Base-by-base conservation (phyloP, 129 eudicot genomes). In the Oenanthe sinensis region DNA sequence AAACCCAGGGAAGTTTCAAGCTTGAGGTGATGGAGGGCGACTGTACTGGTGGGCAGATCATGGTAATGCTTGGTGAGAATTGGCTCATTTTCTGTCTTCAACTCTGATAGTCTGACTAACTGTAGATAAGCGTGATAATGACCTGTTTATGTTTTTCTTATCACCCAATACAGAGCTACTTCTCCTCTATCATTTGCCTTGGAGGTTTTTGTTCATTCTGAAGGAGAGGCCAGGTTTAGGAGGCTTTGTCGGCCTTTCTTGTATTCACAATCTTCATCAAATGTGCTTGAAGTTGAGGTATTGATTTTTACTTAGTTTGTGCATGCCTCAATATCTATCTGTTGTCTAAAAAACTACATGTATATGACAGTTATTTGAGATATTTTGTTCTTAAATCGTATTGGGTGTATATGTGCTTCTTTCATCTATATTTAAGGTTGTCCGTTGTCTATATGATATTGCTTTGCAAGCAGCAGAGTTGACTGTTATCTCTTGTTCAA, bases 161-260 rank as follows among this genome's bases (percentile, higher is more conserved):
- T 39, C 69, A 79, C 55, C 20, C 65, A 48, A 17, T 81, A 36
- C 84, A 95, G 99, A 85, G 97, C 92, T 82, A 91, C 99, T 60
- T 95, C 94, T 67, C 99, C 99, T 74, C 96, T 97, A 79, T 95
- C 99, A 79, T 95, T 95, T 88, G 99, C 99, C 78, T 78, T 92
- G 91, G 99, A 95, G 84, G 92, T 90, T 81, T 95, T 95, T 80
- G 87, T 95, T 68, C 97, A 90, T 52, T 91, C 96, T 84, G 97
- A 95, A 88, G 99, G 99, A 71, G 99, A 95, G 84, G 78, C 97
- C 46, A 88, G 94, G 82, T 95, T 91, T 85, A 87, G 97, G 91
- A 93, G 99, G 76, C 83, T 95, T 54, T 91, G 99, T 74, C 91
- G 88, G 81, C 97, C 99, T 82, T 96, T 87, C 81, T 81, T 96